Evolutionary conservation across 2,329 filamentous ascomycete species (phyloP).

Genomic region (Knufia fluminis): DNA sequence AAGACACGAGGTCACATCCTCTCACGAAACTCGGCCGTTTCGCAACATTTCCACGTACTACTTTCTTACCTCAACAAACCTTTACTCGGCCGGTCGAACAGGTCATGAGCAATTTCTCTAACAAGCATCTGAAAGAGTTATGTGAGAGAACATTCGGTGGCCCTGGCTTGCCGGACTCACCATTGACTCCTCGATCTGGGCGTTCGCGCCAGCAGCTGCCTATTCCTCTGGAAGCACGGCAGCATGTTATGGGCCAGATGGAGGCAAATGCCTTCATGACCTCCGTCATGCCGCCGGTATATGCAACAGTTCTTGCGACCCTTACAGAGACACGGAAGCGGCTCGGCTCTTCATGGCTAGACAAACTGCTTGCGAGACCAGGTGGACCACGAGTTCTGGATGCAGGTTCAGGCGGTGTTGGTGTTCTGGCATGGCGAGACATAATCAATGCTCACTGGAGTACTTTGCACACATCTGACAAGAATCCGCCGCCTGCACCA

Average conservation of each 20-base stretch:
- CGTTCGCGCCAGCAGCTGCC: conserved; percentile 45
- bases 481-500: conserved; percentile 38
- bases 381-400: conserved; percentile 52
- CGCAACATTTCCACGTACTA: conserved; percentile 60
- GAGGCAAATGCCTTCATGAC: conserved; percentile 53
- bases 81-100: conserved; percentile 61
- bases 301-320: conserved; percentile 47
- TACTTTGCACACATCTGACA: conserved; percentile 41
- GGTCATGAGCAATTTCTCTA: conserved; percentile 58
- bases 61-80: conserved; percentile 62
- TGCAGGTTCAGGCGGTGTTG: conserved; percentile 53
- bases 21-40: conserved; percentile 67
- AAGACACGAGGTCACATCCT: conserved; percentile 57
- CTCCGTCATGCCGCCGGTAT: conserved; percentile 52
- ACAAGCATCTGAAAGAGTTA: conserved; percentile 63
- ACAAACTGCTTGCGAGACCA: conserved; percentile 45
- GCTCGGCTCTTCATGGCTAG: conserved; percentile 50
- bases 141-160: conserved; percentile 73
- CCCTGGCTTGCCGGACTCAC: conserved; percentile 61
- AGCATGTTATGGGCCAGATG: conserved; percentile 50
- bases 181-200: conserved; percentile 51
- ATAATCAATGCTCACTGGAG: conserved; percentile 75
- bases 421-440: conserved; percentile 56
- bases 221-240: conserved; percentile 48
- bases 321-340: conserved; percentile 53